These are phyloP conservation scores for Grigorovia jiainica DNA, from an alignment of 805 yeast genomes.

Conservation along the genomic window DNA sequence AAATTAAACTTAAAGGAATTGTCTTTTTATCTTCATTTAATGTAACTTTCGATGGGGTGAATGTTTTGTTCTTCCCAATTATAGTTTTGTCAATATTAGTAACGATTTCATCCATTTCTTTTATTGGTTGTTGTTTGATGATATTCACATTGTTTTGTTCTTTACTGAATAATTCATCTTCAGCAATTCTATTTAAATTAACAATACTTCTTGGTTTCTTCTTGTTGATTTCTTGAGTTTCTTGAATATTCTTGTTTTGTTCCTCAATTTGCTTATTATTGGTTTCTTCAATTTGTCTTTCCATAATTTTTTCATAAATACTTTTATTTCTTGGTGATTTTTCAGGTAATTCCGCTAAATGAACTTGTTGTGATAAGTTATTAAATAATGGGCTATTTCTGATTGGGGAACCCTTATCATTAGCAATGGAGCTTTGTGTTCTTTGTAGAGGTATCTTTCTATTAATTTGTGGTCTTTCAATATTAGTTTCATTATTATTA, in stretches of 20 bases:
- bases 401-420: constrained; percentile 25
- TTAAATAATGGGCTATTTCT: constrained; percentile 15
- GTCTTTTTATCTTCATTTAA: no score
- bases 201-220: not conserved
- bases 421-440: constrained; percentile 27
- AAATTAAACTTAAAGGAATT: no score
- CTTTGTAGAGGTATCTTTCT: constrained; percentile 9
- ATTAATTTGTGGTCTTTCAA: constrained; percentile 2
- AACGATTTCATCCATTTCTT: not conserved
- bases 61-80: no score
- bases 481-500: not conserved
- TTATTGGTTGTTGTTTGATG: not conserved
- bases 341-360: constrained; percentile 24
- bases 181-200: not conserved
- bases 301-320: constrained; percentile 4
- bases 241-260: not conserved
- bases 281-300: not conserved
- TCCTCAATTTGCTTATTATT: no score
- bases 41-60: no score
- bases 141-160: not conserved
- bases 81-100: not conserved
- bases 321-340: not conserved
- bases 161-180: not conserved
- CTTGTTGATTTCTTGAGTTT: no score
- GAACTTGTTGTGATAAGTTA: constrained; percentile 14